Conservation (phyloP, 2,329 filamentous ascomycete genomes). For the Xylaria sp. region DNA sequence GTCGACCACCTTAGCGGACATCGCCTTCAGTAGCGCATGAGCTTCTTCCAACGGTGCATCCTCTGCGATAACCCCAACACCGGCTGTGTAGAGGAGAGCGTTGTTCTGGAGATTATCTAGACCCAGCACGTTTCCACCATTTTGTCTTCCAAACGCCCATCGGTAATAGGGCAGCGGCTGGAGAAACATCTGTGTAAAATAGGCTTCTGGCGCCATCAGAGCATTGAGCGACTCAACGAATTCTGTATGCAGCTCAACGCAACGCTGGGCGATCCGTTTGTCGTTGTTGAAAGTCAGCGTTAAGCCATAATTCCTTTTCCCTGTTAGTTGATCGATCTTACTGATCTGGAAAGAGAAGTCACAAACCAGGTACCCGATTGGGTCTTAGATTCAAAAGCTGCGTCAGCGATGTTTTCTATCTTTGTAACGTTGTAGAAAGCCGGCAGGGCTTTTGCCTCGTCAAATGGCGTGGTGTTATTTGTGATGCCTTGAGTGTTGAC, state of each 20-base stretch:
- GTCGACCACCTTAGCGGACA: conserved; percentile 38
- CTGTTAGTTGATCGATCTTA: conserved; percentile 16
- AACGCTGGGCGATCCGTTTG: conserved; percentile 34
- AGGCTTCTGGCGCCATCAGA: conserved; percentile 37
- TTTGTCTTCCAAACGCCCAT: conserved; percentile 32
- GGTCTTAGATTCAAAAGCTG: conserved; percentile 38
- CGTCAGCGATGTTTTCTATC: conserved; percentile 38
- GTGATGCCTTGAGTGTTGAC: conserved; percentile 41
- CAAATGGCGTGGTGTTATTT: conserved; percentile 37
- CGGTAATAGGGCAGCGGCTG: conserved; percentile 44
- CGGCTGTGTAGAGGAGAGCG: conserved; percentile 40
- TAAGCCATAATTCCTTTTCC: conserved; percentile 32
- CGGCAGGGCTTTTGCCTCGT: conserved; percentile 36
- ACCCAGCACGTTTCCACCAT: conserved; percentile 46
- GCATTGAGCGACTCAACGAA: conserved; percentile 36
- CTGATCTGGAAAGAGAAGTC: not conserved
- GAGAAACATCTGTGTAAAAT: conserved; percentile 38
- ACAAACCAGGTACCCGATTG: conserved; percentile 36
- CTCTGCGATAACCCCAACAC: conserved; percentile 34
- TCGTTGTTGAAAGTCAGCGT: conserved; percentile 43
- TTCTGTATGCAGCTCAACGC: conserved; percentile 34
- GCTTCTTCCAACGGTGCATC: conserved; percentile 37
- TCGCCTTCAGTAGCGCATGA: conserved; percentile 29
- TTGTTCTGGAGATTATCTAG: conserved; percentile 40
- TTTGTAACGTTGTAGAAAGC: conserved; percentile 32